Conservation (phyloP, 371 early-diverging fungal species). For the Rhizopus delemar region DNA sequence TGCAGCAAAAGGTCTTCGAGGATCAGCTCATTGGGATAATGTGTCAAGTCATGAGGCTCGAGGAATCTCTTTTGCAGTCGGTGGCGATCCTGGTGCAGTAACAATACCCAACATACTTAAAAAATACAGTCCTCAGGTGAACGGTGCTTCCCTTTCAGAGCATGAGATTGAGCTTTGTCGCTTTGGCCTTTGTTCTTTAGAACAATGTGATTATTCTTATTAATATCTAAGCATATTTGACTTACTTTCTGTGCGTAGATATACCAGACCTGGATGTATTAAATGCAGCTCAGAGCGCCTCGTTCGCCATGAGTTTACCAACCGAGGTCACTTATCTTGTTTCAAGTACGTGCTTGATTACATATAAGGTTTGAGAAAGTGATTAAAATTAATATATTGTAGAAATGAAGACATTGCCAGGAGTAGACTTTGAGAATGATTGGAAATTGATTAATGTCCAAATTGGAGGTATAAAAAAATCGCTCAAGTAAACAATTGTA, state of each 20-base stretch:
- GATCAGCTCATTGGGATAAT: neutral
- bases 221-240: neutral
- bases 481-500: neutral
- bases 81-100: slow-evolving; percentile 37
- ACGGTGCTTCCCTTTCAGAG: slow-evolving; percentile 31
- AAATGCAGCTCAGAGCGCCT: slow-evolving; percentile 39
- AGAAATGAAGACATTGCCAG: neutral
- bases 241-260: slow-evolving; percentile 11
- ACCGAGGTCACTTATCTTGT: slow-evolving; percentile 31
- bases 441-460: slow-evolving; percentile 41
- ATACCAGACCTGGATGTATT: slow-evolving; percentile 19
- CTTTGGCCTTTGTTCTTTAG: slow-evolving; percentile 3
- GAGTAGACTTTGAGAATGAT: slow-evolving; percentile 23
- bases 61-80: slow-evolving; percentile 38
- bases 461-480: slow-evolving; percentile 31
- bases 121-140: slow-evolving; percentile 26
- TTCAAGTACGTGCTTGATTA: neutral
- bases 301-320: slow-evolving; percentile 28
- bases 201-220: neutral
- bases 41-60: slow-evolving; percentile 21
- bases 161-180: slow-evolving; percentile 30
- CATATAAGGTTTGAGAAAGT: no score
- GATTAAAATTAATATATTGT: slow-evolving; percentile 5
- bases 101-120: slow-evolving; percentile 39
- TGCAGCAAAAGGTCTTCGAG: slow-evolving; percentile 4